A percentile compares a stretch with the other conserved stretches of the same genome.
Evolutionary conservation across 805 yeast genomes (phyloP).

Genomic region (Sungouiella blattae): DNA sequence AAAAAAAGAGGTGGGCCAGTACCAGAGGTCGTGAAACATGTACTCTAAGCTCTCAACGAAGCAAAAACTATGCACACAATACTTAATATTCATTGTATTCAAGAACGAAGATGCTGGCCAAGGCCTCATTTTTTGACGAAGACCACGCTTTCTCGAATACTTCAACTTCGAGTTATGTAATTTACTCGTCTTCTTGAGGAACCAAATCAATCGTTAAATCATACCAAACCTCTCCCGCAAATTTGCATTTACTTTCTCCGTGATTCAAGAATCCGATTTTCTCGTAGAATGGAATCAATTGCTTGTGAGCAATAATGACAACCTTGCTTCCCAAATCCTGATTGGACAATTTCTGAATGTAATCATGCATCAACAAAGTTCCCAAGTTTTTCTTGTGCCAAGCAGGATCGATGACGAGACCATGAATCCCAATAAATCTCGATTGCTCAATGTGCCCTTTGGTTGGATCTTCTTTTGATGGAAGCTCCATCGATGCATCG

Average conservation of each 20-base stretch:
- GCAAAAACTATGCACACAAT: no score
- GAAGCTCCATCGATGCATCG: constrained; percentile 58
- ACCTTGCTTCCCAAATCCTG: constrained; percentile 82
- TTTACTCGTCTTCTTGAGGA: constrained; percentile 39
- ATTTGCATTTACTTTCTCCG: constrained; percentile 60
- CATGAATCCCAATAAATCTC: constrained; percentile 73
- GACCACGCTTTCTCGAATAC: no score
- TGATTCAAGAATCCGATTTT: constrained; percentile 72
- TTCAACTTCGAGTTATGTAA: no score
- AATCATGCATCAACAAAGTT: constrained; percentile 78
- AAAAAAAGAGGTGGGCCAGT: no score
- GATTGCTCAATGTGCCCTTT: constrained; percentile 77
- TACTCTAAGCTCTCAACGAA: no score
- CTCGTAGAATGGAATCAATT: constrained; percentile 71
- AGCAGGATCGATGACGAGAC: constrained; percentile 71
- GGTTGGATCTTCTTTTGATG: constrained; percentile 33
- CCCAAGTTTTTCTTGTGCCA: constrained; percentile 83
- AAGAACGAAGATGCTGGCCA: no score
- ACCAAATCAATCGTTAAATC: constrained; percentile 50
- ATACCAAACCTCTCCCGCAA: constrained; percentile 60
- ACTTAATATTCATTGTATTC: no score
- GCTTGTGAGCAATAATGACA: constrained; percentile 67
- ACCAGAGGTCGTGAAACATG: no score
- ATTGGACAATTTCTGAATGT: constrained; percentile 82
- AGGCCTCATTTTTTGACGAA: no score